Evolutionary conservation across 208 protist genomes (phyloP), one percentile per base, ranked within the genome.

Genomic region (Leishmania mexicana): DNA sequence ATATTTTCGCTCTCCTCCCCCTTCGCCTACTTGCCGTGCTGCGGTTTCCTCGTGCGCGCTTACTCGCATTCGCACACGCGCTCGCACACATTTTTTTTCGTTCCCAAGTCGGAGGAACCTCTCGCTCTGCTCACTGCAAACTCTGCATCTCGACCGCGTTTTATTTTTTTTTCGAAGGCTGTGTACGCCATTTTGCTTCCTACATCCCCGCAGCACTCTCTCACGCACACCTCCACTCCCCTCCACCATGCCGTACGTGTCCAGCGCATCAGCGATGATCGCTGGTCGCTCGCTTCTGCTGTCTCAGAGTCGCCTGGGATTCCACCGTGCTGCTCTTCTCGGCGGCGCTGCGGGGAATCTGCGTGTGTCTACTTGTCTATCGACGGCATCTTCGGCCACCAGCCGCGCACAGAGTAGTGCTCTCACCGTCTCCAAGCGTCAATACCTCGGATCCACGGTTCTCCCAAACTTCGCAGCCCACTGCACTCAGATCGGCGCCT

Each of bases 401-500:
- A 67, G 47, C 47, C 45, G 51, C 45, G 40, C 15, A 45, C 19
- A 38, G 6, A 76, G 47, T 71, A 68, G 71, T 13, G 81, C 87
- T 24, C 75, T 90, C 49, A 83, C 73, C 54, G 62, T 75, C 54
- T 49, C 84, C 19, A 82, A 78, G 81, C 90, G 90, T 24, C 49
- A 77, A 75, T 92, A 87, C 83, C 47, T 81, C 31, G 89, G 87
- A 6, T 68, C 86, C 17, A 79, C 81, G 19, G 78, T 95, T 1
- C 35, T 88, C 13, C 53, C 85, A 21, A 95, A 97, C 85, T 85
- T 97, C 67, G 70, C 82, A 28, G 83, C 86, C 6, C 94, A 97
- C 80, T 86, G 79, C 72, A 86, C 88, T 47, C 86, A 95, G 73
- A 45, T 96, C 67, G 80, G 76, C 11, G 81, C 81, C 31, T 96